Conservation (phyloP, 371 early-diverging fungal genomes). For the Syncephalastrum sp. region DNA sequence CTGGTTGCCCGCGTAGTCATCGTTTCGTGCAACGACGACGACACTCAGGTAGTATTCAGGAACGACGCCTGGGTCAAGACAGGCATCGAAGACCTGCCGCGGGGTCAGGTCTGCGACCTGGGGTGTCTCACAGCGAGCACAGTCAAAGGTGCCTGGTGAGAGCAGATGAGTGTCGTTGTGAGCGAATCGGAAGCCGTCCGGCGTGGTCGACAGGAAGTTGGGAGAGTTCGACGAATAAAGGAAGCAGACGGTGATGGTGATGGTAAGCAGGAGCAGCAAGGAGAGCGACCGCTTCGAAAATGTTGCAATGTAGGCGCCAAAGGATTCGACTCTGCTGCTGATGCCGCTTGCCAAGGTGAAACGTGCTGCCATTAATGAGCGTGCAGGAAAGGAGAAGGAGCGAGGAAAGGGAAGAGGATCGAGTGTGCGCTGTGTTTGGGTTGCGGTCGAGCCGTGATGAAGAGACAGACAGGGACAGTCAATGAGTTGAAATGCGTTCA, state of each 20-base stretch:
- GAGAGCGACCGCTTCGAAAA: constrained; percentile 24
- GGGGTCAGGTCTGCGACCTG: constrained; percentile 8
- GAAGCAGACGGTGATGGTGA: constrained; percentile 19
- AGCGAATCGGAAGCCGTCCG: constrained; percentile 18
- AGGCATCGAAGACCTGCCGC: constrained; percentile 25
- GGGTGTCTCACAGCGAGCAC: constrained; percentile 19
- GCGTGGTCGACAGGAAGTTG: constrained; percentile 18
- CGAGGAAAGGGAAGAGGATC: too few species aligned
- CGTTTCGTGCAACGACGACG: constrained; percentile 25
- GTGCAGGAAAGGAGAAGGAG: background rate
- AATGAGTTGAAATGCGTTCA: too few species aligned
- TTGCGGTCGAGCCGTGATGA: too few species aligned
- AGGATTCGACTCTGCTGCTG: constrained; percentile 10
- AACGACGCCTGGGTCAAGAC: constrained; percentile 22
- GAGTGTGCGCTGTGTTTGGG: too few species aligned
- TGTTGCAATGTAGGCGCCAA: constrained; percentile 14
- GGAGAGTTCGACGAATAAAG: constrained; percentile 19
- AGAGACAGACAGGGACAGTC: too few species aligned
- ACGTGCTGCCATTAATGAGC: constrained; percentile 19
- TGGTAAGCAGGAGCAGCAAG: constrained; percentile 11
- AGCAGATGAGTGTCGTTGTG: constrained; percentile 24
- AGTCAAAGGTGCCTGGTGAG: constrained; percentile 22
- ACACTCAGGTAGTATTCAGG: constrained; percentile 31
- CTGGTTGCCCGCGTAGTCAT: constrained; percentile 28
- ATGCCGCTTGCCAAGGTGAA: constrained; percentile 23